These are phyloP conservation scores for Myrica gale DNA, from an alignment of 306 rosid species.

Conservation along the genomic window DNA sequence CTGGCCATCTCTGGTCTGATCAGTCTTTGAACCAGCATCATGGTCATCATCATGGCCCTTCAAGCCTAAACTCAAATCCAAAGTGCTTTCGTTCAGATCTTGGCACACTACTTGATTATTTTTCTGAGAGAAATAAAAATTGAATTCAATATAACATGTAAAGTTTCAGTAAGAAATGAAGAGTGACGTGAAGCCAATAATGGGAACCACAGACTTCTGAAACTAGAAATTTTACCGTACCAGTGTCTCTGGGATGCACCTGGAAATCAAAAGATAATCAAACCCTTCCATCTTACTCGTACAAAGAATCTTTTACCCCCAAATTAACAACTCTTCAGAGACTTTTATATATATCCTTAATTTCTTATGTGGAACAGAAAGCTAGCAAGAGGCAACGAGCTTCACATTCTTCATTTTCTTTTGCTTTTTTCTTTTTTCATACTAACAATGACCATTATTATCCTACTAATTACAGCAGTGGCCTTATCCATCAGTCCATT, in stretches of 20 bases:
- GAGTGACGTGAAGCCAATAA: conserved; percentile 9
- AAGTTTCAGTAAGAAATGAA: not conserved
- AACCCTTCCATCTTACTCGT: not conserved
- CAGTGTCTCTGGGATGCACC: not conserved
- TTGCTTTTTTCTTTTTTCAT: not conserved
- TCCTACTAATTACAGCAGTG: not conserved
- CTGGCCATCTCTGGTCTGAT: conserved; percentile 52
- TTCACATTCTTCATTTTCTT: not conserved
- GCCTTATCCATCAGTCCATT: not conserved
- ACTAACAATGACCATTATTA: not conserved
- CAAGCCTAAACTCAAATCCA: conserved; percentile 89
- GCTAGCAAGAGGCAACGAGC: not conserved
- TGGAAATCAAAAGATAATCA: not conserved
- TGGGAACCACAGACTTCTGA: not conserved
- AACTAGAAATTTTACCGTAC: not conserved
- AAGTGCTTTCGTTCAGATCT: conserved; percentile 89
- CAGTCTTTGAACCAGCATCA: conserved; percentile 52
- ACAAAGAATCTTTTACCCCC: no score
- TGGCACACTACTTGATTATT: conserved; percentile 66
- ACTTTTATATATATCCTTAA: not conserved
- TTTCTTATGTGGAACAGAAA: not conserved
- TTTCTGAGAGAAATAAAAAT: conserved; percentile 47
- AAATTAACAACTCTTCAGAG: no score
- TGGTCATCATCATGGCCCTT: conserved; percentile 61
- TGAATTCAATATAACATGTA: conserved; percentile 14